These are phyloP conservation scores for Monilinia vaccinii-corymbosi DNA, from an alignment of 2,329 filamentous ascomycete species.

Conservation along the genomic window DNA sequence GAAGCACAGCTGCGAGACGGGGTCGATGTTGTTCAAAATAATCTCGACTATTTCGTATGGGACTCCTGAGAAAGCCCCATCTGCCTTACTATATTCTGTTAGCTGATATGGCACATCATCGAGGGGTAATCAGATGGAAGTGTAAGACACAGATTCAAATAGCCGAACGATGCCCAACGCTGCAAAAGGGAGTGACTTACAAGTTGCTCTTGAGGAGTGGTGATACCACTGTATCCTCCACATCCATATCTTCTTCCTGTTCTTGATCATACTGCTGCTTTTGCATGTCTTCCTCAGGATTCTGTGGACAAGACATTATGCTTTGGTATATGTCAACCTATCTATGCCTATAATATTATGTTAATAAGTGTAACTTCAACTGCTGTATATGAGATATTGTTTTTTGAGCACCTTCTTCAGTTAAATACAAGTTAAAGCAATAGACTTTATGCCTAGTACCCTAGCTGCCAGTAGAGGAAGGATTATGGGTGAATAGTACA, in stretches of 20 bases:
- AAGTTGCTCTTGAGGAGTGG: not conserved
- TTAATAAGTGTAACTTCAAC: not conserved
- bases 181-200: not conserved
- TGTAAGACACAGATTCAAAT: not conserved
- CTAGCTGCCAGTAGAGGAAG: not conserved
- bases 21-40: not conserved
- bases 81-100: not conserved
- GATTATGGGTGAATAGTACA: not conserved
- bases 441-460: not conserved
- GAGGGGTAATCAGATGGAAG: too few species aligned
- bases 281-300: not conserved
- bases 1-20: not conserved
- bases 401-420: not conserved
- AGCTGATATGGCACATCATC: not conserved
- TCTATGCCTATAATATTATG: not conserved
- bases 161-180: too few species aligned
- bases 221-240: not conserved
- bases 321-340: not conserved
- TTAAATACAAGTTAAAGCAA: not conserved
- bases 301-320: not conserved
- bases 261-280: not conserved
- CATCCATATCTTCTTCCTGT: not conserved
- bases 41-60: not conserved
- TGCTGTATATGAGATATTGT: not conserved
- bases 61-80: not conserved